phyloP scores from a whole-genome alignment of 768 basidiomycete species.

The Tephrocybe sp. region DNA sequence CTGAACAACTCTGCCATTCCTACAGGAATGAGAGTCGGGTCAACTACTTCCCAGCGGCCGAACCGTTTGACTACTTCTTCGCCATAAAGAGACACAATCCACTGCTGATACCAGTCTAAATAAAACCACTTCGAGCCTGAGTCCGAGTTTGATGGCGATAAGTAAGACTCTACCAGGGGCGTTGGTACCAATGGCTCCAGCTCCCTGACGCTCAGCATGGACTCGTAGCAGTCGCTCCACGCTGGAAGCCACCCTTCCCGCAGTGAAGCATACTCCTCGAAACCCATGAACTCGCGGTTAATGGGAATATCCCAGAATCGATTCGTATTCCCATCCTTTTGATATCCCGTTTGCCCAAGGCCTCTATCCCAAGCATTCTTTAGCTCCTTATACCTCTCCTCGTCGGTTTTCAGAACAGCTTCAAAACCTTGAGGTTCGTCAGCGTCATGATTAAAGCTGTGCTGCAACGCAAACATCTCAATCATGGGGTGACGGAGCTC shows the following conservation, averaged over 20 bases:
- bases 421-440: slow-evolving; percentile 13
- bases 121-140: slow-evolving; percentile 1
- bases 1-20: slow-evolving; percentile 39
- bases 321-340: no score
- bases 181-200: neutral
- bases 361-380: slow-evolving; percentile 24
- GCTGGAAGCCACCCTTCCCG: slow-evolving; percentile 13
- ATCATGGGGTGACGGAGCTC: slow-evolving; percentile 34
- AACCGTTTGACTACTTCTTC: slow-evolving; percentile 36
- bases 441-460: neutral
- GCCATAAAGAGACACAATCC: slow-evolving; percentile 37
- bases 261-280: slow-evolving; percentile 12
- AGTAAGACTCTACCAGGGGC: slow-evolving; percentile 3
- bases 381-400: slow-evolving; percentile 17
- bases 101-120: slow-evolving; percentile 29
- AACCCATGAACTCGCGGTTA: slow-evolving; percentile 9
- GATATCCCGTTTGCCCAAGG: neutral
- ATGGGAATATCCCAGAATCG: no score
- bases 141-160: neutral
- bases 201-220: slow-evolving; percentile 1
- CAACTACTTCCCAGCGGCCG: slow-evolving; percentile 36
- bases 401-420: slow-evolving; percentile 23
- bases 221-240: slow-evolving; percentile 12
- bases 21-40: slow-evolving; percentile 36
- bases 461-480: slow-evolving; percentile 29